Percentiles rank a stretch among this genome's conserved stretches.
Evolutionary conservation across 805 yeast genomes (phyloP).

Genomic region (Hanseniaspora lachancei): DNA sequence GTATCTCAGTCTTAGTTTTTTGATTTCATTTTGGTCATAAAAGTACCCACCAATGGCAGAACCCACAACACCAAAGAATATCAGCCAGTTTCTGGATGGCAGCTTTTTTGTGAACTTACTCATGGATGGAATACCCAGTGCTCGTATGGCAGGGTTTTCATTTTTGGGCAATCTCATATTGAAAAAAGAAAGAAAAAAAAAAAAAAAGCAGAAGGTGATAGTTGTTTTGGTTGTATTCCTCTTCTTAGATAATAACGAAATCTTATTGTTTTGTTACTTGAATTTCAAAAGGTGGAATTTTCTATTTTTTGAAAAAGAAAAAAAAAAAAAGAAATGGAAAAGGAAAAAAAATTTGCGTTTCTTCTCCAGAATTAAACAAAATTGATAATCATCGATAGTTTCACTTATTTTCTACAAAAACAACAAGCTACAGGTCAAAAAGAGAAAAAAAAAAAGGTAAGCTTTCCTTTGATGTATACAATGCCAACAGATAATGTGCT

Average conservation of each 20-base stretch:
- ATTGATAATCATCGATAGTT: no score
- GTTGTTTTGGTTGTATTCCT: neutral
- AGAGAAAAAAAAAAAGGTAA: no score
- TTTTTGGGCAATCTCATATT: conserved; percentile 12
- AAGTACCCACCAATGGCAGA: conserved; percentile 58
- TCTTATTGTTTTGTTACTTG: neutral
- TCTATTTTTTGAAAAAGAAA: no score
- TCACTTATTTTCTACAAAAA: no score
- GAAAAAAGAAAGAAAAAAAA: no score
- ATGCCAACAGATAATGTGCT: no score
- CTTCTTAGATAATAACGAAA: no score
- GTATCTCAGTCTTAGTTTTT: conserved; percentile 49
- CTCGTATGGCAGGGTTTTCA: conserved; percentile 61
- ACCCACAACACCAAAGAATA: conserved; percentile 65
- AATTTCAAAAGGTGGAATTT: no score
- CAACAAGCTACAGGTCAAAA: no score
- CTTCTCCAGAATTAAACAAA: neutral
- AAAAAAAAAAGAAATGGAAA: no score
- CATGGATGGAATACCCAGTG: conserved; percentile 71
- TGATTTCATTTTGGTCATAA: conserved; percentile 69
- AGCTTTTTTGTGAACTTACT: conserved; percentile 29
- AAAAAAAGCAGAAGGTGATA: neutral
- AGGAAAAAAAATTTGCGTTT: no score
- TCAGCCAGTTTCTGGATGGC: conserved; percentile 88
- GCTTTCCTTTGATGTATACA: no score